A percentile compares a stretch with the other conserved stretches of the same genome.
These are phyloP conservation scores for Hawksworthiomyces lignivorus DNA, from an alignment of 2,329 filamentous ascomycete genomes.

Conservation along the genomic window DNA sequence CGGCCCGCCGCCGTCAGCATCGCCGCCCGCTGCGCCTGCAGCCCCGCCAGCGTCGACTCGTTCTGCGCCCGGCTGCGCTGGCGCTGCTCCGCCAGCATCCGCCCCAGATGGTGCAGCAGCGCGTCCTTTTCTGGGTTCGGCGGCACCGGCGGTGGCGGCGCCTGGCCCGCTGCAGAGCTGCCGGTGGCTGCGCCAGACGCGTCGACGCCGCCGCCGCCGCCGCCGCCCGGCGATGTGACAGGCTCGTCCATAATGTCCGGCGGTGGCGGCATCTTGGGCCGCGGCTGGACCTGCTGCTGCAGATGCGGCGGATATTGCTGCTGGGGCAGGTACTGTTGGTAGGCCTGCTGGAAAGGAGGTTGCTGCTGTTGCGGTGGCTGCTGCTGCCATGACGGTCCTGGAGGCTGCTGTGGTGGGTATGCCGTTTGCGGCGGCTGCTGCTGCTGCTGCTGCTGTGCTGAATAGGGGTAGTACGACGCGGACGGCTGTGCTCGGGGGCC, in stretches of 20 bases:
- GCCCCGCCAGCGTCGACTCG: constrained; percentile 62
- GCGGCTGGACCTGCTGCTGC: constrained; percentile 23
- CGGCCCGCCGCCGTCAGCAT: constrained; percentile 61
- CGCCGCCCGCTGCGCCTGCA: constrained; percentile 71
- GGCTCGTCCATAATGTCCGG: constrained; percentile 53
- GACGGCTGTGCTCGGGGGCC: neutral
- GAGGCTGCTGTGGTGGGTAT: constrained; percentile 15
- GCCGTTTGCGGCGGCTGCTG: constrained; percentile 14
- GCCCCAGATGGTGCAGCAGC: constrained; percentile 68
- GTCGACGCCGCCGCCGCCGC: constrained; percentile 37
- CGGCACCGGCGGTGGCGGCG: constrained; percentile 72
- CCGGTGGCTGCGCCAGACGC: neutral
- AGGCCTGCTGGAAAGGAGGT: constrained; percentile 18
- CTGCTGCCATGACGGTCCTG: constrained; percentile 15
- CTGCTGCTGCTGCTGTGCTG: constrained; percentile 22
- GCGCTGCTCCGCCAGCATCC: constrained; percentile 60
- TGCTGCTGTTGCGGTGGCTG: constrained; percentile 15
- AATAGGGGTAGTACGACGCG: too few species aligned
- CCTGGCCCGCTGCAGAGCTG: constrained; percentile 15
- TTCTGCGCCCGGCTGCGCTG: constrained; percentile 65
- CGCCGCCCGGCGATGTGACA: constrained; percentile 26
- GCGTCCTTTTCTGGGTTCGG: constrained; percentile 95
- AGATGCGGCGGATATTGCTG: constrained; percentile 17
- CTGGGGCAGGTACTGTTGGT: constrained; percentile 10
- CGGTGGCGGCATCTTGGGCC: constrained; percentile 34